Evolutionary conservation across 257 asterid species (phyloP).

Genomic region (Petrea volubilis): DNA sequence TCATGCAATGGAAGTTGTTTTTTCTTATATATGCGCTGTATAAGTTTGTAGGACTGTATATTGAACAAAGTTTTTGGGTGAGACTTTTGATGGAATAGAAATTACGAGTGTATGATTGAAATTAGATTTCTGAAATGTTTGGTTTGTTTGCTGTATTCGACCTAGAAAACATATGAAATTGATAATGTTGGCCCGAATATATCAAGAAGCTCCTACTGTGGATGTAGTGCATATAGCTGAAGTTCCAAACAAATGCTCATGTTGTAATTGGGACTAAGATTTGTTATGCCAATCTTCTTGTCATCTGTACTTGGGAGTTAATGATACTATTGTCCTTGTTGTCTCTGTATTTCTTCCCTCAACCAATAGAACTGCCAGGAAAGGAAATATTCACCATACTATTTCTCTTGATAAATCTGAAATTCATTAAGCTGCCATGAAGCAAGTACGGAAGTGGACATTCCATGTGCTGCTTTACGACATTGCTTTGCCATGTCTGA

Average conservation of each 20-base stretch:
- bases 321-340: slow-evolving; percentile 5
- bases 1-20: slow-evolving; percentile 7
- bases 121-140: slow-evolving; percentile 1
- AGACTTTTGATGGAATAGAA: slow-evolving; percentile 20
- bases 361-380: background rate
- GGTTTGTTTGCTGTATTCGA: background rate
- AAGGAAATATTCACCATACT: slow-evolving; percentile 4
- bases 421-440: background rate
- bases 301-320: background rate
- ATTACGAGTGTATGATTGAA: background rate
- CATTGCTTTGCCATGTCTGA: slow-evolving; percentile 5
- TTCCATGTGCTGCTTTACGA: background rate
- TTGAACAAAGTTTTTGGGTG: slow-evolving; percentile 14
- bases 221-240: slow-evolving; percentile 10
- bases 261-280: slow-evolving; percentile 19
- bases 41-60: background rate
- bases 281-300: background rate
- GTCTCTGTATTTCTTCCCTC: background rate
- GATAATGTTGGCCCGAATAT: slow-evolving; percentile 2
- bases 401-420: slow-evolving; percentile 9
- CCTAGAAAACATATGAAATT: slow-evolving; percentile 12
- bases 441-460: background rate
- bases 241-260: slow-evolving; percentile 4
- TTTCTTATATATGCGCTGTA: background rate
- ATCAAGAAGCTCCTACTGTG: background rate